Evolutionary conservation across 352 stramenopile species (phyloP).

Genomic region (Phytophthora tentaculata): DNA sequence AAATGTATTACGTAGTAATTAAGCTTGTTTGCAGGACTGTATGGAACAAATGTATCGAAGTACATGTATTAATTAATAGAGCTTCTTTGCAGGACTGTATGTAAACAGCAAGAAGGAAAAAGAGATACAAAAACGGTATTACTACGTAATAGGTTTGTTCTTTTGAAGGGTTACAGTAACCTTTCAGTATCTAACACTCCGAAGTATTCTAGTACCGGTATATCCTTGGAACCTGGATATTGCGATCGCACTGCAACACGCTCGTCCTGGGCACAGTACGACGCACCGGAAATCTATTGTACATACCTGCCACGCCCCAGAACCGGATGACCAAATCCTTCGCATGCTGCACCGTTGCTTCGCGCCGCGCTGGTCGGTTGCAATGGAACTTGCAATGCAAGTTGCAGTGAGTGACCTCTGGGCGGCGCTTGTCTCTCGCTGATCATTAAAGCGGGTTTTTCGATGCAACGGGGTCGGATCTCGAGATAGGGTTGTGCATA

Average conservation of each 20-base stretch:
- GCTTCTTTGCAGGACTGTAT: too few relatives aligned
- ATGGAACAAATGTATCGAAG: too few relatives aligned
- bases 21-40: too few relatives aligned
- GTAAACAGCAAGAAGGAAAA: too few relatives aligned
- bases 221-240: conserved; percentile 1
- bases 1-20: too few relatives aligned
- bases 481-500: conserved; percentile 20
- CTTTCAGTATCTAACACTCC: not conserved
- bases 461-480: conserved; percentile 22
- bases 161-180: too few relatives aligned
- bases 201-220: too few relatives aligned
- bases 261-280: not conserved
- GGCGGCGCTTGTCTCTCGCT: conserved; percentile 29
- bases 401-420: conserved; percentile 5
- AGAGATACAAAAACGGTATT: too few relatives aligned
- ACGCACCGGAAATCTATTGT: not conserved
- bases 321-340: conserved; percentile 18
- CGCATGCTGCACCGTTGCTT: conserved; percentile 11
- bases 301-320: not conserved
- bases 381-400: conserved; percentile 6
- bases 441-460: conserved; percentile 22
- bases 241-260: not conserved
- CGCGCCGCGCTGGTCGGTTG: conserved; percentile 9
- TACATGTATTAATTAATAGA: too few relatives aligned
- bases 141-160: too few relatives aligned